These are phyloP conservation scores for Jamesozyma piceae DNA, from an alignment of 805 yeast genomes.

Conservation along the genomic window DNA sequence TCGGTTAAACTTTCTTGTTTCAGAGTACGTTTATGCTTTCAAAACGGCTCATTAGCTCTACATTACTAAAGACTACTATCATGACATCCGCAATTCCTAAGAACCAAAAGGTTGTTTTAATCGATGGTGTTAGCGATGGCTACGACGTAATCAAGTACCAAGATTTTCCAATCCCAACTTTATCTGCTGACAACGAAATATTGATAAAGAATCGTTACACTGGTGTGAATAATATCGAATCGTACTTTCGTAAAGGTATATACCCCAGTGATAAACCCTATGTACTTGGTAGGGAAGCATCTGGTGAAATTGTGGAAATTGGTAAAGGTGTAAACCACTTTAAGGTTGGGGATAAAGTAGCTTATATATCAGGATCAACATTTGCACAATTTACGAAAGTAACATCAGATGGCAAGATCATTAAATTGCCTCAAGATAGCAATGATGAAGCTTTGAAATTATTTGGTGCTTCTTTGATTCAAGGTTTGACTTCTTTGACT, in stretches of 20 bases:
- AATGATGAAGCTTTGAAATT: conserved; percentile 42
- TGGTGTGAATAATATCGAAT: conserved; percentile 78
- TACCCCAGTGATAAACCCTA: conserved; percentile 56
- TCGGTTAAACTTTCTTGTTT: too few relatives aligned
- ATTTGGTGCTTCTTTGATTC: conserved; percentile 55
- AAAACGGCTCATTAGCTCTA: too few relatives aligned
- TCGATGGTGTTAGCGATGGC: conserved; percentile 44
- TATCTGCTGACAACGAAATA: conserved; percentile 43
- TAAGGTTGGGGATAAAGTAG: conserved; percentile 63
- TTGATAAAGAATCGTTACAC: conserved; percentile 65
- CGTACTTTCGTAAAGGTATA: conserved; percentile 71
- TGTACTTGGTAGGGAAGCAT: conserved; percentile 63
- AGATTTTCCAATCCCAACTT: conserved; percentile 50
- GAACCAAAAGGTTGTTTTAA: conserved; percentile 46
- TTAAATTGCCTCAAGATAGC: conserved; percentile 41
- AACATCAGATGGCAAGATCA: conserved; percentile 28
- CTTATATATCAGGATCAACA: conserved; percentile 42
- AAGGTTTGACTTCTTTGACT: conserved; percentile 73
- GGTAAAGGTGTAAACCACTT: conserved; percentile 49
- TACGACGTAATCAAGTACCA: conserved; percentile 52
- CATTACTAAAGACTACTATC: background rate
- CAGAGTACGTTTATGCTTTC: too few relatives aligned
- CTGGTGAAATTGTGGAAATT: conserved; percentile 57
- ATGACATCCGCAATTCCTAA: conserved; percentile 34
- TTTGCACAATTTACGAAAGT: conserved; percentile 68